These are phyloP conservation scores for Salix udensis DNA, from an alignment of 345 rosid genomes.

Conservation along the genomic window DNA sequence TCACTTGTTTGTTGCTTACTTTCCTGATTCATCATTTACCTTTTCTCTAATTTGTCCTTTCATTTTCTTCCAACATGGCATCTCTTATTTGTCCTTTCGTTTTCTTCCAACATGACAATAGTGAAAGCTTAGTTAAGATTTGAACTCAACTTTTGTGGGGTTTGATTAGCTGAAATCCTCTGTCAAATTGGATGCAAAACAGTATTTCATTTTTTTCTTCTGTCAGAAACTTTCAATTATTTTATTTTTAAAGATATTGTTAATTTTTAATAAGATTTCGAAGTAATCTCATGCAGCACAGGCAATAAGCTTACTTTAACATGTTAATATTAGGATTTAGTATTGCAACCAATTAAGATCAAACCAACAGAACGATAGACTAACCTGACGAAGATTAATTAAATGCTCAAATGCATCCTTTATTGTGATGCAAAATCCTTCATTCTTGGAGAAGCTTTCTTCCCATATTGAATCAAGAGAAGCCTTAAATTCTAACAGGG, in stretches of 20 bases:
- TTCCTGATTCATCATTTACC: not conserved
- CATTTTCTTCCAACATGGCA: not conserved
- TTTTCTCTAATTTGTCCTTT: not conserved
- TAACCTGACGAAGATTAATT: slow-evolving; percentile 95
- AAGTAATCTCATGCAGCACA: not conserved
- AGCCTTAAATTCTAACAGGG: slow-evolving; percentile 84
- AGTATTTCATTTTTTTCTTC: not conserved
- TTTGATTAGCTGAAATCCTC: not conserved
- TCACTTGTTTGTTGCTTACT: not conserved
- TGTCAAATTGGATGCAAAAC: not conserved
- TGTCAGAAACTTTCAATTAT: not conserved
- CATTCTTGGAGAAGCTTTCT: slow-evolving; percentile 87
- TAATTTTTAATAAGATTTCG: not conserved
- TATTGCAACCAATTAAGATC: not conserved
- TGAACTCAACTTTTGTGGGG: not conserved
- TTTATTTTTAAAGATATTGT: not conserved
- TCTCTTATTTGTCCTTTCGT: not conserved
- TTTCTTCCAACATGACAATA: not conserved
- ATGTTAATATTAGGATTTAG: not conserved
- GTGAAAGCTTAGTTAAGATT: not conserved
- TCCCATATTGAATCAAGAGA: slow-evolving; percentile 89
- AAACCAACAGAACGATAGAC: slow-evolving; percentile 8
- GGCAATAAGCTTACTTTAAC: not conserved
- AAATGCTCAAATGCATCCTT: slow-evolving; percentile 95
- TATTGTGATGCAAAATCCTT: slow-evolving; percentile 78